Evolutionary conservation across 2,329 filamentous ascomycete species (phyloP).

Genomic region (Fusarium drepaniforme): DNA sequence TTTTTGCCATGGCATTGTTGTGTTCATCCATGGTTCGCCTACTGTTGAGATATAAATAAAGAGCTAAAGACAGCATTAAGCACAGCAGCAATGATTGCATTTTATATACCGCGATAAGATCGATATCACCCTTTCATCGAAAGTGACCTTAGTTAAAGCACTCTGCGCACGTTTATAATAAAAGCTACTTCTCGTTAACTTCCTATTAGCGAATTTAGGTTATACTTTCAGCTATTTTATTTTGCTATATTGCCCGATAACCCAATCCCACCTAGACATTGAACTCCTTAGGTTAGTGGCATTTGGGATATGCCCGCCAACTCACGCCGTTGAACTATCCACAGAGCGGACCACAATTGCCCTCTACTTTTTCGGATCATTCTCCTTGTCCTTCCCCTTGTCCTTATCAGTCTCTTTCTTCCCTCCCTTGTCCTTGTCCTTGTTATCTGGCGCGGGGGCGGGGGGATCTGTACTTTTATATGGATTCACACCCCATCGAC

Average conservation of each 20-base stretch:
- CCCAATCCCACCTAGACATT: background rate
- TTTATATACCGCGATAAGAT: too few relatives aligned
- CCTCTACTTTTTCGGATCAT: background rate
- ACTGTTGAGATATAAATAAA: too few relatives aligned
- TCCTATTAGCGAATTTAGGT: too few relatives aligned
- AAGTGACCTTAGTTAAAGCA: too few relatives aligned
- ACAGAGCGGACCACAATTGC: background rate
- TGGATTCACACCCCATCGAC: background rate
- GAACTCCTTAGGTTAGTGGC: background rate
- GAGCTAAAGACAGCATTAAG: too few relatives aligned
- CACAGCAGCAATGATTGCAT: rapidly evolving
- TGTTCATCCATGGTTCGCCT: too few relatives aligned
- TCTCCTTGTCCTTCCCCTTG: constrained; percentile 5
- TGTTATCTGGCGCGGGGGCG: background rate
- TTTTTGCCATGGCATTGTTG: background rate
- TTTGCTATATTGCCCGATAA: background rate
- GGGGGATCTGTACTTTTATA: background rate
- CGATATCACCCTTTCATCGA: too few relatives aligned
- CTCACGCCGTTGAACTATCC: too few relatives aligned
- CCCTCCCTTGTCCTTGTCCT: background rate
- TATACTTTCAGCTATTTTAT: background rate
- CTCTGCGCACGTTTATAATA: too few relatives aligned
- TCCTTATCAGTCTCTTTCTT: background rate
- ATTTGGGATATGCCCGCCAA: background rate
- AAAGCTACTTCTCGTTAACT: too few relatives aligned